phyloP scores from a whole-genome alignment of 2,329 filamentous ascomycete species.

The Fusarium subtropicale region DNA sequence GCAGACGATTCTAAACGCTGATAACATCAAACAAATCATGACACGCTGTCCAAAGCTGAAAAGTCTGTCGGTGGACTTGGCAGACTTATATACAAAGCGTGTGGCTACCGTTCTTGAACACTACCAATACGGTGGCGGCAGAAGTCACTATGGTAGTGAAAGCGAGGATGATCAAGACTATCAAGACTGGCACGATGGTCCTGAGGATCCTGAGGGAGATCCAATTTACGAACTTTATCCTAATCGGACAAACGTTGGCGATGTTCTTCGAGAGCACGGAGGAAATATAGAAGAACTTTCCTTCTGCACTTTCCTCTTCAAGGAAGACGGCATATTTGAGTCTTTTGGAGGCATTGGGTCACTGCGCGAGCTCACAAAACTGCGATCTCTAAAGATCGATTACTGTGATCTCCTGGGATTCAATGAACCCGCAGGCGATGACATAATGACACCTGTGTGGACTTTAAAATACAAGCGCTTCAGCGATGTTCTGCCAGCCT shows the following conservation, averaged over 20 bases:
- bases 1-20: neutral
- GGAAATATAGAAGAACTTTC: neutral
- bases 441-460: no score
- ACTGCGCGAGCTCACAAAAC: conserved; percentile 3
- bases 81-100: neutral
- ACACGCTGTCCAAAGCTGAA: conserved; percentile 1
- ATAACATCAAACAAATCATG: neutral
- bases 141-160: neutral
- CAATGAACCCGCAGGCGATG: no score
- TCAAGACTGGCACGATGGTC: neutral
- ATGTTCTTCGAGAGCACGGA: neutral
- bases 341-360: neutral
- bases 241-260: neutral
- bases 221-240: neutral
- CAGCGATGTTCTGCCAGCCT: neutral
- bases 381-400: conserved; percentile 1
- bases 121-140: no score
- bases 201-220: neutral
- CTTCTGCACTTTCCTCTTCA: neutral
- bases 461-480: neutral
- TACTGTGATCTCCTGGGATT: neutral
- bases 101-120: no score
- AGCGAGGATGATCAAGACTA: neutral
- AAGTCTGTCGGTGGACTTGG: neutral
- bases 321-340: neutral